A percentile compares a stretch with the other conserved stretches of the same genome.
Conservation (phyloP, 2,329 filamentous ascomycete species). For the Calonectria naviculata region DNA sequence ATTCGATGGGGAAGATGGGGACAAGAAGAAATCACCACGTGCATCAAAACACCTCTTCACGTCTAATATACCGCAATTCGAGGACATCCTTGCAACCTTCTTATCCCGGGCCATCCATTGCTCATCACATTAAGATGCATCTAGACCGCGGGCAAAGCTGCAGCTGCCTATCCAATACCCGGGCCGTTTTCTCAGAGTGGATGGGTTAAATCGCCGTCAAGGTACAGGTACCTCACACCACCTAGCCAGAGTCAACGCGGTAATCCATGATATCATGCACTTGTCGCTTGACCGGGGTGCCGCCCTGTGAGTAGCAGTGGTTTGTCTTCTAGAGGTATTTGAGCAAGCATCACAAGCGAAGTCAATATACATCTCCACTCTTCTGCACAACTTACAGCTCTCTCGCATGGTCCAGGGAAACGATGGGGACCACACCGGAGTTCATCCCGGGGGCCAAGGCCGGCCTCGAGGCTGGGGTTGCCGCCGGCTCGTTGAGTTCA, state of each 20-base stretch:
- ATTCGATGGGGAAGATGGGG: not conserved
- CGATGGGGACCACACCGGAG: slow-evolving; percentile 27
- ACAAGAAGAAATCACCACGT: slow-evolving; percentile 3
- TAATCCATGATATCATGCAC: slow-evolving; percentile 25
- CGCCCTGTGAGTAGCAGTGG: slow-evolving; percentile 19
- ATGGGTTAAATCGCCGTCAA: not conserved
- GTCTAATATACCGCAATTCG: slow-evolving; percentile 20
- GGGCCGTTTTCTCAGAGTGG: slow-evolving; percentile 16
- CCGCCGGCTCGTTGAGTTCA: not conserved
- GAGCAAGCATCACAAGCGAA: slow-evolving; percentile 17
- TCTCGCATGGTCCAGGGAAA: slow-evolving; percentile 14
- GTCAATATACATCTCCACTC: slow-evolving; percentile 30
- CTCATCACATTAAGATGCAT: not conserved
- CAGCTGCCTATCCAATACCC: not conserved
- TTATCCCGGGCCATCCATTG: not conserved
- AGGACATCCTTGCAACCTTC: not conserved
- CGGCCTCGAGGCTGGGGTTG: slow-evolving; percentile 18
- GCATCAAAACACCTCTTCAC: not conserved
- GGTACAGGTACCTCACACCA: slow-evolving; percentile 17
- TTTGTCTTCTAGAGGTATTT: slow-evolving; percentile 1
- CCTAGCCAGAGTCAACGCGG: not conserved
- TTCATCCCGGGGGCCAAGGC: slow-evolving; percentile 30
- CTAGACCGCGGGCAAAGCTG: not conserved
- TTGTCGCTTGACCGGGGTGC: slow-evolving; percentile 26
- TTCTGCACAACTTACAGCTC: slow-evolving; percentile 9